Evolutionary conservation across 768 basidiomycete genomes (phyloP), one percentile per base, ranked within the genome.

Genomic region (Terana coerulea): DNA sequence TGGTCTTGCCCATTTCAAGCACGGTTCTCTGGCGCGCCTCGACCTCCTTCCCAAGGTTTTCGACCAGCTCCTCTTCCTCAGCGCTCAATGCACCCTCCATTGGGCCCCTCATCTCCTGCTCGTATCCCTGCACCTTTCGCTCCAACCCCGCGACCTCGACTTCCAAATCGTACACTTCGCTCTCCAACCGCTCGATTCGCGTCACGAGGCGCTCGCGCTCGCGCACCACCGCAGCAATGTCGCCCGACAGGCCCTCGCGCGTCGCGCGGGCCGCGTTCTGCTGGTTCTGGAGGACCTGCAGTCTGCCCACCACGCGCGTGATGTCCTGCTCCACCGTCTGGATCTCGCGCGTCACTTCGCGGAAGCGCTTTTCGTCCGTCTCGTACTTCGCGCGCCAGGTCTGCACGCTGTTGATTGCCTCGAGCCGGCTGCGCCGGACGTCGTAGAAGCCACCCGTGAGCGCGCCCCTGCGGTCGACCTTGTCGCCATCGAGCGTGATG

Each of bases 371-470:
- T 1, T 79, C 75, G 55, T 91, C 88, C 0, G 76, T 70, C 22
- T 88, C 84, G 55, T 77, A 84, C 61, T 87, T 89, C 0, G 72
- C 67, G 30, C 84, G 77, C 91, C 93, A 95, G 2, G 72, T 76
- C 54, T 81, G 80, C 36, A 95, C 83, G 44, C 72, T 76, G 61
- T 84, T 85, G 66, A 95, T 86, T 0, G 81, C 88, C 60, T 98
- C 95, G 48, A 98, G 84, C 12, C 97, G 82, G 8, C 92, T 95
- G 40, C 91, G 77, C 10, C 91, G 83, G 22, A 93, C 76, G 66
- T 98, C 97, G 66, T 98, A 90, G 69, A 90, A 99, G 0, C 97
- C 97, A 50, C 97, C 97, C 0, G 95, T 98, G 42, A 99, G 70
- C 1, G 95, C 85, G 55, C 97, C 97, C 65, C 95, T 98, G 46